These are phyloP conservation scores for Corylus heterophylla DNA, from an alignment of 306 rosid species.

Conservation along the genomic window DNA sequence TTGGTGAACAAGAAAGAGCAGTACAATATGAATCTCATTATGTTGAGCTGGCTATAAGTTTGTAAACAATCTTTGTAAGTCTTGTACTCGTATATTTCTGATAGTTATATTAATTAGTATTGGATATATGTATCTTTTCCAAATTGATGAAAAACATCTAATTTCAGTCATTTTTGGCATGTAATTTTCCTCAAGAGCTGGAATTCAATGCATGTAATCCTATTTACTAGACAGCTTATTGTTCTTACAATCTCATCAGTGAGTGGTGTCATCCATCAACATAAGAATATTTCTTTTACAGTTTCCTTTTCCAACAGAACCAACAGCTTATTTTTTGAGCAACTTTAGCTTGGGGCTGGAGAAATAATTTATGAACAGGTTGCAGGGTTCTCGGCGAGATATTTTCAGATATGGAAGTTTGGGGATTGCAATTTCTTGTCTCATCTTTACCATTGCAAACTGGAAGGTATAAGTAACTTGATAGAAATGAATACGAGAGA, in stretches of 20 bases:
- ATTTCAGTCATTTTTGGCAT: background rate
- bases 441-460: conserved; percentile 68
- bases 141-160: background rate
- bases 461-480: conserved; percentile 67
- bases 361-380: conserved; percentile 84
- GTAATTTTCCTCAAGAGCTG: background rate
- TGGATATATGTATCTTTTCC: no score
- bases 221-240: background rate
- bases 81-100: no score
- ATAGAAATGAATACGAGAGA: conserved; percentile 20
- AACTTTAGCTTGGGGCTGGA: conserved; percentile 51
- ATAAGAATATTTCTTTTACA: background rate
- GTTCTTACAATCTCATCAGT: background rate
- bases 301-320: conserved; percentile 20
- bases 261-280: background rate
- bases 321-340: conserved; percentile 26
- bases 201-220: background rate
- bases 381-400: conserved; percentile 93
- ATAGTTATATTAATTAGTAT: no score
- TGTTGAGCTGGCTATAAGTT: no score
- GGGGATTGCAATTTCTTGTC: conserved; percentile 85
- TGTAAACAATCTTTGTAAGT: no score
- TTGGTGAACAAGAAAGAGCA: no score
- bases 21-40: no score
- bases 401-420: conserved; percentile 88